Conservation (phyloP, 2,329 filamentous ascomycete genomes). For the Colletotrichum sp. region DNA sequence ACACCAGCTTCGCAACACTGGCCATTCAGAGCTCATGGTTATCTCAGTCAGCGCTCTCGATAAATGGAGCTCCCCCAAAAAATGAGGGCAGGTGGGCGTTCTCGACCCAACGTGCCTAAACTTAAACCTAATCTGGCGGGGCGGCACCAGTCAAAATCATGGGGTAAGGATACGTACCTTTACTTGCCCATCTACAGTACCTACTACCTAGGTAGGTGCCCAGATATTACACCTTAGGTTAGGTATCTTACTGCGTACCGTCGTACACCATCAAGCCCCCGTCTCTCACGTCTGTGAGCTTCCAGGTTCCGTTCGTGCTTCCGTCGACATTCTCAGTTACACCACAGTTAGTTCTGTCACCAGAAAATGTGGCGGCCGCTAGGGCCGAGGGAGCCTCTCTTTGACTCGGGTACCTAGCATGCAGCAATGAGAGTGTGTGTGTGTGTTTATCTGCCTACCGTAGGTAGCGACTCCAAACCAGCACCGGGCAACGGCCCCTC, state of each 20-base stretch:
- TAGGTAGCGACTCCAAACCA: neutral
- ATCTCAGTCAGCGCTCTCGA: neutral
- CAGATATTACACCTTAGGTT: too few relatives aligned
- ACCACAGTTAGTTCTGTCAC: neutral
- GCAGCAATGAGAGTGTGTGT: neutral
- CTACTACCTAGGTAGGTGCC: too few relatives aligned
- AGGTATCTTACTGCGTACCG: neutral
- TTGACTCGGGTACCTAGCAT: neutral
- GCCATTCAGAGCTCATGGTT: neutral
- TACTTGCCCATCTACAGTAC: too few relatives aligned
- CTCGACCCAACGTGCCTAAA: constrained; percentile 7
- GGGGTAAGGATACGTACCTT: neutral
- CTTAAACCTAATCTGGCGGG: constrained; percentile 20
- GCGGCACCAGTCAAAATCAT: neutral
- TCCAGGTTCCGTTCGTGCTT: neutral
- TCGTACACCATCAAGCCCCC: neutral
- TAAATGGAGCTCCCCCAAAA: neutral
- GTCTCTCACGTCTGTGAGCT: neutral
- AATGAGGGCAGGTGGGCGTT: neutral
- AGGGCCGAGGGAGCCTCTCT: neutral
- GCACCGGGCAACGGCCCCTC: neutral
- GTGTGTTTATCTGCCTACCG: neutral
- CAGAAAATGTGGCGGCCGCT: neutral
- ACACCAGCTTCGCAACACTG: neutral
- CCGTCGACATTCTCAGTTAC: neutral